Evolutionary conservation across 2,329 filamentous ascomycete genomes (phyloP).

Genomic region (Plenodomus tracheiphilus): DNA sequence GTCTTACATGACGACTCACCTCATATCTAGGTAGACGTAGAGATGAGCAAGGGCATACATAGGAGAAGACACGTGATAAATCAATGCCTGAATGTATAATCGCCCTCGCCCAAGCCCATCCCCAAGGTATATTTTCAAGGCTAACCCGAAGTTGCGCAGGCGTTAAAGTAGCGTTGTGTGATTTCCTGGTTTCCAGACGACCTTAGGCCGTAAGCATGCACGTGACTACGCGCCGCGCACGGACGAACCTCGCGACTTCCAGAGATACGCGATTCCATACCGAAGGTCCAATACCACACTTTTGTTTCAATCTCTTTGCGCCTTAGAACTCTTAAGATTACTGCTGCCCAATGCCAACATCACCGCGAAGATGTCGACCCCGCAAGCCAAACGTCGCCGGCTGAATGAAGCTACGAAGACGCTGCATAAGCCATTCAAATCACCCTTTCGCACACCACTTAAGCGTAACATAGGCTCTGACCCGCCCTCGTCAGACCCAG

Average conservation of each 20-base stretch:
- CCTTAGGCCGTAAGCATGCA: no score
- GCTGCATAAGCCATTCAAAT: slow-evolving; percentile 72
- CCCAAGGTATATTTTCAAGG: no score
- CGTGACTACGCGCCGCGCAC: background rate
- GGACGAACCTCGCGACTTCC: background rate
- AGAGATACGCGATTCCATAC: background rate
- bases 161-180: background rate
- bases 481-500: slow-evolving; percentile 30
- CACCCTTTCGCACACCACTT: slow-evolving; percentile 61
- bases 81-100: no score
- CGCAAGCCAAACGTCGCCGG: slow-evolving; percentile 65
- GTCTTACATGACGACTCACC: no score
- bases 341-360: slow-evolving; percentile 12
- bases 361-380: slow-evolving; percentile 50
- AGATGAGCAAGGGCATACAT: no score
- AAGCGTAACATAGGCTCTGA: slow-evolving; percentile 28
- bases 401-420: slow-evolving; percentile 61
- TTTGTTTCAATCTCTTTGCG: background rate
- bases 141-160: no score
- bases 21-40: no score
- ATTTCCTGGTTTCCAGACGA: no score
- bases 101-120: no score
- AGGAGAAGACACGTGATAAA: no score
- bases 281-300: background rate
- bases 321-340: no score